Conservation (phyloP, 345 rosid species). For the Ceriops decandra region DNA sequence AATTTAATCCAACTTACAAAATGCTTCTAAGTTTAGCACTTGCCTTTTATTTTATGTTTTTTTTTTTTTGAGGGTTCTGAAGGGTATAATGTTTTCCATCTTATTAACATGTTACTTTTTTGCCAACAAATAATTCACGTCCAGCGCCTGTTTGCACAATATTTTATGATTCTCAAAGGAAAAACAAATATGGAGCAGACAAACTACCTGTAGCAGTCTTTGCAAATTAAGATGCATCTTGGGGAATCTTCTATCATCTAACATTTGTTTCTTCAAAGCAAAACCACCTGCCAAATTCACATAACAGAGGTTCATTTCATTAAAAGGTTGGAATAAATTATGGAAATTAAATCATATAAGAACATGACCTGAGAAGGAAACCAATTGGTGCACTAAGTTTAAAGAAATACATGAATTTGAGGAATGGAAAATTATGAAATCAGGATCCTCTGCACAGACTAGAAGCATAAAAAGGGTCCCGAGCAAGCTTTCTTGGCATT, state of each 20-base stretch:
- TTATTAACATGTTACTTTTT: background rate
- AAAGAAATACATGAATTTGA: too few relatives aligned
- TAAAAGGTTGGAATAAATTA: too few relatives aligned
- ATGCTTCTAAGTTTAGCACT: background rate
- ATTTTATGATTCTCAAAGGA: background rate
- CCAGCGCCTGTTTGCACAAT: background rate
- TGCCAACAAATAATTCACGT: too few relatives aligned
- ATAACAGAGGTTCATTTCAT: background rate
- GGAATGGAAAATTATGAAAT: too few relatives aligned
- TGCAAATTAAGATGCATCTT: conserved; percentile 94
- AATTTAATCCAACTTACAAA: background rate
- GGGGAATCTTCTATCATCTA: conserved; percentile 86
- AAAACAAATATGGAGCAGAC: background rate
- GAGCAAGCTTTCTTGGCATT: too few relatives aligned
- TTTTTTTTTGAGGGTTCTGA: background rate
- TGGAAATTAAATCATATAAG: conserved; percentile 8
- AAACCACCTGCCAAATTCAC: conserved; percentile 57
- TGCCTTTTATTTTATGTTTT: background rate
- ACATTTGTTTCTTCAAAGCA: conserved; percentile 83
- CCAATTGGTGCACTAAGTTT: too few relatives aligned
- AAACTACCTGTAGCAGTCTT: conserved; percentile 79
- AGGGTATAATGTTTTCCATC: background rate
- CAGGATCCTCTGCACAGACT: too few relatives aligned
- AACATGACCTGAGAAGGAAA: background rate
- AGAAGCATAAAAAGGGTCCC: too few relatives aligned